Evolutionary conservation across 345 rosid genomes (phyloP), one percentile per base, ranked within the genome.

Genomic region (Chamaenerion angustifolium): DNA sequence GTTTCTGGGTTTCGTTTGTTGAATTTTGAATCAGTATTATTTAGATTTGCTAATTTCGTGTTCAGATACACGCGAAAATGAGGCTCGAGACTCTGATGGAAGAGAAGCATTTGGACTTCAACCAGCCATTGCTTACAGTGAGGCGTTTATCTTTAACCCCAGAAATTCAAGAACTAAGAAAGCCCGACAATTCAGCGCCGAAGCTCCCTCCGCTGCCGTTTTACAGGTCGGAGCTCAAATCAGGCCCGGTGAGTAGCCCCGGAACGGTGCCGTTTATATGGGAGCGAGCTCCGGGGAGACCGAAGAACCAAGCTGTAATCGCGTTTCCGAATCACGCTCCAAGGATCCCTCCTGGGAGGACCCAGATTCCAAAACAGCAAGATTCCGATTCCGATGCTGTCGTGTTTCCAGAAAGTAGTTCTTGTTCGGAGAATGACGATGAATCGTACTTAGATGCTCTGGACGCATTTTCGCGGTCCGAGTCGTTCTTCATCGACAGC

Each of bases 211-310:
- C 75, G 54, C 83, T 74, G 25, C 93, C 93, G 2, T 47, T 51
- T 21, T 86, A 81, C 75, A 81, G 68, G 54, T 79, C 94, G 45
- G 98, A 86, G 55, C 51, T 85, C 52, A 90, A 78, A 56, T 86
- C 95, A n/a, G 94, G 92, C 52, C 98, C 98, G 1, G 55, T 90
- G 1, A 71, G 92, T 48, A 74, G 73, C 48, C 85, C 98, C 1
- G 98, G 95, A 63, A 76, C 80, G 3, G 94, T 90, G 55, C 98
- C 95, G 43, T 90, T 90, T 54, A 59, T 79, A 43, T 90, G 98
- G 98, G 98, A 90, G 59, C 75, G 70, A 55, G 57, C 63, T 40
- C 98, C 98, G 0, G 98, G 98, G 45, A 82, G 68, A 52, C 92
- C 95, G 8, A 90, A 83, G 64, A 64, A 74, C 37, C 37, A 8